These are phyloP conservation scores for Melaleuca alternifolia DNA, from an alignment of 345 rosid genomes.

Conservation along the genomic window DNA sequence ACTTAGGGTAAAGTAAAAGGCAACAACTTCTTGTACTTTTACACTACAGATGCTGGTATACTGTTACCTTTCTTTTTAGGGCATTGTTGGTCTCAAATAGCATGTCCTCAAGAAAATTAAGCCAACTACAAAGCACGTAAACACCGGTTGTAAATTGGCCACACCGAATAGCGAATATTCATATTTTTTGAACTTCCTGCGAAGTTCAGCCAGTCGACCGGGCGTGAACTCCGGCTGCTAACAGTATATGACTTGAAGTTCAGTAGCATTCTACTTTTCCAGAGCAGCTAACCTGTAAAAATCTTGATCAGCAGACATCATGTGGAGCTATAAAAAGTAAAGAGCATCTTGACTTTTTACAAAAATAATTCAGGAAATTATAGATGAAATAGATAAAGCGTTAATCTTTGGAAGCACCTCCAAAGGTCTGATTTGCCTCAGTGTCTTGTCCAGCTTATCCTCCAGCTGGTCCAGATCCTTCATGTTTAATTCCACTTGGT, in stretches of 20 bases:
- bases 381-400: background rate
- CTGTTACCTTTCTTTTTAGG: background rate
- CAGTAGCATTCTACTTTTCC: background rate
- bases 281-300: background rate
- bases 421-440: slow-evolving; percentile 28
- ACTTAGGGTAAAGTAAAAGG: background rate
- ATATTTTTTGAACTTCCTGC: slow-evolving; percentile 11
- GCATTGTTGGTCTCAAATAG: background rate
- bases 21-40: background rate
- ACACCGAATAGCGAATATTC: background rate
- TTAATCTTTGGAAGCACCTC: slow-evolving; percentile 13
- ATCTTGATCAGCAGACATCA: background rate
- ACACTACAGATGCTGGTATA: background rate
- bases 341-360: background rate
- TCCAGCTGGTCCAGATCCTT: slow-evolving; percentile 38
- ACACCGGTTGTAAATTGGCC: background rate
- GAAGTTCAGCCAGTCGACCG: slow-evolving; percentile 22
- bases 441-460: slow-evolving; percentile 28
- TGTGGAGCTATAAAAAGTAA: background rate
- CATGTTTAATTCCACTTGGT: slow-evolving; percentile 19
- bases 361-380: background rate
- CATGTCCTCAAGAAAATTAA: background rate
- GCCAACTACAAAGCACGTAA: background rate
- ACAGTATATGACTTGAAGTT: background rate
- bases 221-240: slow-evolving; percentile 13